Evolutionary conservation across 139 green algal species (phyloP).

Genomic region (Marvania coccoides): DNA sequence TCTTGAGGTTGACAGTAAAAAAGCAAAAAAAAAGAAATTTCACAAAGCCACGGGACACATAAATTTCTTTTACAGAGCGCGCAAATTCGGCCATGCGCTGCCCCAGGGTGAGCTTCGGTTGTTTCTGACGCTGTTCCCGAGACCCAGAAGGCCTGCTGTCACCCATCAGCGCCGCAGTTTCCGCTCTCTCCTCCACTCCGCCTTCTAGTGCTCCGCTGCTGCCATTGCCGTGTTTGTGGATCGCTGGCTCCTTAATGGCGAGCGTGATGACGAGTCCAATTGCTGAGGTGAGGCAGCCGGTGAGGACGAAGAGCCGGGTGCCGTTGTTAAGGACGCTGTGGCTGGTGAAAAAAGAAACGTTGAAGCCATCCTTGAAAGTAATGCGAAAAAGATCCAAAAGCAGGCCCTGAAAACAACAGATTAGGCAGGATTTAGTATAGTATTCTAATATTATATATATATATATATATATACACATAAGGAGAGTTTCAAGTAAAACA

Average conservation of each 20-base stretch:
- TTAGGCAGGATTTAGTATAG: no score
- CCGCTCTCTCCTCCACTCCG: no score
- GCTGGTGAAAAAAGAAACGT: background rate
- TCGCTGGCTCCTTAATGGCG: background rate
- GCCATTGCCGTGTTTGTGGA: background rate
- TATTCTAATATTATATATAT: no score
- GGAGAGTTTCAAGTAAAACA: no score
- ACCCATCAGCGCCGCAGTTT: background rate
- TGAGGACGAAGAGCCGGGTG: conserved; percentile 35
- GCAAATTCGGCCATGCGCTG: background rate
- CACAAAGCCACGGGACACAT: conserved; percentile 28
- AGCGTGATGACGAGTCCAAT: conserved; percentile 3
- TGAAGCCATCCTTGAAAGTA: conserved; percentile 23
- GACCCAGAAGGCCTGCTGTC: background rate
- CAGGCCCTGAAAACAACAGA: conserved; percentile 18
- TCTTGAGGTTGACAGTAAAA: conserved; percentile 45
- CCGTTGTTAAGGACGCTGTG: conserved; percentile 34
- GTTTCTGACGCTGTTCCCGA: background rate
- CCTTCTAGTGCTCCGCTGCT: conserved; percentile 1
- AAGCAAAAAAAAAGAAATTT: conserved; percentile 42
- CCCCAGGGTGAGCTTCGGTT: background rate
- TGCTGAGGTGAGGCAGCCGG: conserved; percentile 20
- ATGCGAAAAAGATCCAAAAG: conserved; percentile 44
- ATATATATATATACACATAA: no score
- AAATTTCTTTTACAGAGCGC: conserved; percentile 7